phyloP scores from a whole-genome alignment of 345 rosid species.

The Eucalyptus cloeziana region DNA sequence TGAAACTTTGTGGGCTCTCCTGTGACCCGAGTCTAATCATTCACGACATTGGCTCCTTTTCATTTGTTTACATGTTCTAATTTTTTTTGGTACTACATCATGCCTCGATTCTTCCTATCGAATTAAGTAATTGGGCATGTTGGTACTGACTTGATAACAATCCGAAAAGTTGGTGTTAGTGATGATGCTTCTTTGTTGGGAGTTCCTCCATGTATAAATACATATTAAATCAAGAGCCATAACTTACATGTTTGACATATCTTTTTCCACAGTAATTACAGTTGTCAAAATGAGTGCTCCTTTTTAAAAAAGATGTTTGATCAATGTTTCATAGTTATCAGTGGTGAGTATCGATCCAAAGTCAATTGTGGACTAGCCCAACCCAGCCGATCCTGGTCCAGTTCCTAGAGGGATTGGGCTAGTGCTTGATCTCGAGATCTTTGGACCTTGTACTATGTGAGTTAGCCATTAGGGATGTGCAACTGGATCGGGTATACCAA shows the following conservation, averaged over 20 bases:
- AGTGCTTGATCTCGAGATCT: too few species aligned
- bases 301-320: neutral
- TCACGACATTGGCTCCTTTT: neutral
- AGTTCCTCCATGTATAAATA: neutral
- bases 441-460: rapidly evolving
- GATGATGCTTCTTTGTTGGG: neutral
- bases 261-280: neutral
- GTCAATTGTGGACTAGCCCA: too few species aligned
- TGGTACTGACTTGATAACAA: neutral
- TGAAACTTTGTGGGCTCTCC: neutral
- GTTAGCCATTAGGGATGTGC: too few species aligned
- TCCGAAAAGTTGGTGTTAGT: neutral
- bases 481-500: too few species aligned
- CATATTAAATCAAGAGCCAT: neutral
- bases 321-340: neutral
- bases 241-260: neutral
- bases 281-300: neutral
- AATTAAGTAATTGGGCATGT: neutral
- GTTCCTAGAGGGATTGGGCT: too few species aligned
- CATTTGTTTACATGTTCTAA: neutral
- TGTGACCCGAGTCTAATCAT: neutral
- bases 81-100: neutral
- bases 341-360: too few species aligned
- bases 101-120: neutral
- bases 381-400: rapidly evolving